Conservation (phyloP, 2,329 filamentous ascomycete species). For the Hymenoscyphus fructigenus region DNA sequence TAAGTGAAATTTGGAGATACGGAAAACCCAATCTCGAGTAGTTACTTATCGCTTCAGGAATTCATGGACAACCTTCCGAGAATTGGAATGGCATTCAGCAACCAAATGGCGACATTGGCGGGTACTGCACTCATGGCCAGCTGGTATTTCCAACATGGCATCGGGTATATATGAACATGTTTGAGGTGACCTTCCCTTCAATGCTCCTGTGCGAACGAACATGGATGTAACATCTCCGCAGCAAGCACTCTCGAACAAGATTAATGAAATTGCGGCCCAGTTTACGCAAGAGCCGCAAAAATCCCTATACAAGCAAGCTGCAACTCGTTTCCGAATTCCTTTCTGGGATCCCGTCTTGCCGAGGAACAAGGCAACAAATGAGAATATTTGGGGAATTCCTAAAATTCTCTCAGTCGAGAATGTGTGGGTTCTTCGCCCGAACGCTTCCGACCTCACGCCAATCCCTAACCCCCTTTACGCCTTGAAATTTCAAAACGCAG, state of each 20-base stretch:
- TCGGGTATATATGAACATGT: slow-evolving; percentile 8
- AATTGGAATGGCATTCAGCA: slow-evolving; percentile 8
- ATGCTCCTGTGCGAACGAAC: neutral
- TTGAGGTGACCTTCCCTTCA: slow-evolving; percentile 1
- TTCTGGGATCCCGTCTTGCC: slow-evolving; percentile 8
- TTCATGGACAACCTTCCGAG: slow-evolving; percentile 6
- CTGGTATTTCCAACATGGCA: slow-evolving; percentile 10
- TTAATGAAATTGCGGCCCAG: neutral
- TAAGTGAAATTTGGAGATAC: neutral
- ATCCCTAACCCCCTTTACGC: neutral
- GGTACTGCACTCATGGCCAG: slow-evolving; percentile 4
- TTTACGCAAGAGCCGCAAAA: slow-evolving; percentile 1
- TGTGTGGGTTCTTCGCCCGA: neutral
- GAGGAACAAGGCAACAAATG: neutral
- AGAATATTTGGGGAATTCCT: neutral
- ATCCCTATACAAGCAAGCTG: neutral
- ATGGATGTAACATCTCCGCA: neutral
- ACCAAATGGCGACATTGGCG: neutral
- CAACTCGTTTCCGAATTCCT: slow-evolving; percentile 7
- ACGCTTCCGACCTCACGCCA: neutral
- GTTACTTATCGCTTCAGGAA: neutral
- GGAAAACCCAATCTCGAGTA: neutral
- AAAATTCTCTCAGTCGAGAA: neutral
- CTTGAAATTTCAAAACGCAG: neutral
- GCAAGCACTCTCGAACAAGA: slow-evolving; percentile 7